These are phyloP conservation scores for Botrytis aclada DNA, from an alignment of 2,329 filamentous ascomycete species.

Conservation along the genomic window DNA sequence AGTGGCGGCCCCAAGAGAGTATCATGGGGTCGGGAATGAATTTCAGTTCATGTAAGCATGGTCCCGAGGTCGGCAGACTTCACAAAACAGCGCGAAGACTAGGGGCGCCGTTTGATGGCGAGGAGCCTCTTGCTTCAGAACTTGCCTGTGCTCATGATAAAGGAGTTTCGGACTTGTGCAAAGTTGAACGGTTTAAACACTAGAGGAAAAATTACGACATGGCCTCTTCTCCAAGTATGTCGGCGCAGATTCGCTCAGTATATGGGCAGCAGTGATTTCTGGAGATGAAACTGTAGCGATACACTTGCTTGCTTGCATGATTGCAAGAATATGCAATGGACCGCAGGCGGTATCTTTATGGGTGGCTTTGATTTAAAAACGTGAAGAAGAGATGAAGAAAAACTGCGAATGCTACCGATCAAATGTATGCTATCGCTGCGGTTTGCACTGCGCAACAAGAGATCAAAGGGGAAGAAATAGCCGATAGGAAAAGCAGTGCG, in stretches of 20 bases:
- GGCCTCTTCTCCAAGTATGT: conserved; percentile 29
- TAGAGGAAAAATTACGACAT: conserved; percentile 15
- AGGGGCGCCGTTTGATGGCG: conserved; percentile 41
- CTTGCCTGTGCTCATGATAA: conserved; percentile 27
- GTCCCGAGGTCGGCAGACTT: conserved; percentile 41
- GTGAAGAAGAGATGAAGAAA: conserved; percentile 22
- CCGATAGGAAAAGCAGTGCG: conserved; percentile 38
- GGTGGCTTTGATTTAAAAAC: conserved; percentile 33
- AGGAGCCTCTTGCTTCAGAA: conserved; percentile 33
- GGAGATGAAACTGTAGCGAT: conserved; percentile 29
- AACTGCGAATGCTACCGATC: conserved; percentile 7
- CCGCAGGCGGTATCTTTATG: conserved; percentile 39
- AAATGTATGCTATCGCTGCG: background rate
- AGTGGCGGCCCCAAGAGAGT: conserved; percentile 42
- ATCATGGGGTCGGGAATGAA: conserved; percentile 31
- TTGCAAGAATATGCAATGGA: conserved; percentile 37
- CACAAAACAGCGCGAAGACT: conserved; percentile 43
- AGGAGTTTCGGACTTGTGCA: conserved; percentile 18
- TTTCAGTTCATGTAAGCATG: conserved; percentile 37
- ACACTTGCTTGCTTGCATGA: conserved; percentile 40
- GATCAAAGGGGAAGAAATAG: conserved; percentile 31
- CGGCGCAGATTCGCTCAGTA: conserved; percentile 34
- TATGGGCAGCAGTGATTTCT: conserved; percentile 40
- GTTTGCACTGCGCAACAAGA: conserved; percentile 24
- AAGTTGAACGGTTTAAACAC: conserved; percentile 21